These are phyloP conservation scores for Penicillium chermesinum DNA, from an alignment of 495 filamentous ascomycete genomes.

Conservation along the genomic window DNA sequence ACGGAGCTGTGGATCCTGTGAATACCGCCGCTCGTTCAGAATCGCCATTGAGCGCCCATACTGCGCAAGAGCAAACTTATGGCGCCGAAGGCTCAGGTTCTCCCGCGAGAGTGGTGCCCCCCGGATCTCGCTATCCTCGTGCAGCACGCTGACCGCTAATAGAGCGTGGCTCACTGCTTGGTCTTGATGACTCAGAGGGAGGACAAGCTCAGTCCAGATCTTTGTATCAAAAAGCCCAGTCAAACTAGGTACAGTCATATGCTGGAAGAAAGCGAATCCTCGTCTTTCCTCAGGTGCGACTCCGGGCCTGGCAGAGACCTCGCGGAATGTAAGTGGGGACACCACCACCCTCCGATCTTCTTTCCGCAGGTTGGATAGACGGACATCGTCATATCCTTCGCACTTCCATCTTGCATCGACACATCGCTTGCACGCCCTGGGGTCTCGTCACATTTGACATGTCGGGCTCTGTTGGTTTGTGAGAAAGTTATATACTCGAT, in stretches of 20 bases:
- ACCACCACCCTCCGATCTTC: not conserved
- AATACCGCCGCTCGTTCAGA: slow-evolving; percentile 12
- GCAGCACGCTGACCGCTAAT: slow-evolving; percentile 42
- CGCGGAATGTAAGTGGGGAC: not conserved
- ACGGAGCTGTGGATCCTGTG: slow-evolving; percentile 15
- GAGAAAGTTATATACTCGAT: not conserved
- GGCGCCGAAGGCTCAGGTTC: slow-evolving; percentile 10
- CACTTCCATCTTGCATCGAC: slow-evolving; percentile 15
- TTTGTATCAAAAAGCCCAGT: slow-evolving; percentile 38
- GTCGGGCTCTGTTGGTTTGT: slow-evolving; percentile 9
- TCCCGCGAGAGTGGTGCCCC: slow-evolving; percentile 10
- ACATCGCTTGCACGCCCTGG: slow-evolving; percentile 16
- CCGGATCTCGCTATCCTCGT: slow-evolving; percentile 24
- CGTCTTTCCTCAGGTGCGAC: slow-evolving; percentile 12
- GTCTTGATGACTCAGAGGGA: slow-evolving; percentile 41
- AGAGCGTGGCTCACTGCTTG: slow-evolving; percentile 49
- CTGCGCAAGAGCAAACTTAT: slow-evolving; percentile 20
- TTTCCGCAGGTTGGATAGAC: slow-evolving; percentile 2
- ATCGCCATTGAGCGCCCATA: slow-evolving; percentile 10
- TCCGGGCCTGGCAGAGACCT: not conserved
- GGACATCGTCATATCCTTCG: slow-evolving; percentile 20
- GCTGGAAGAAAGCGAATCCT: slow-evolving; percentile 34
- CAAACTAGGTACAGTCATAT: slow-evolving; percentile 36
- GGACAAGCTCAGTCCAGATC: slow-evolving; percentile 45
- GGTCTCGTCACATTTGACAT: slow-evolving; percentile 23